phyloP scores from a whole-genome alignment of 768 basidiomycete genomes.

The Suillus alpinus region DNA sequence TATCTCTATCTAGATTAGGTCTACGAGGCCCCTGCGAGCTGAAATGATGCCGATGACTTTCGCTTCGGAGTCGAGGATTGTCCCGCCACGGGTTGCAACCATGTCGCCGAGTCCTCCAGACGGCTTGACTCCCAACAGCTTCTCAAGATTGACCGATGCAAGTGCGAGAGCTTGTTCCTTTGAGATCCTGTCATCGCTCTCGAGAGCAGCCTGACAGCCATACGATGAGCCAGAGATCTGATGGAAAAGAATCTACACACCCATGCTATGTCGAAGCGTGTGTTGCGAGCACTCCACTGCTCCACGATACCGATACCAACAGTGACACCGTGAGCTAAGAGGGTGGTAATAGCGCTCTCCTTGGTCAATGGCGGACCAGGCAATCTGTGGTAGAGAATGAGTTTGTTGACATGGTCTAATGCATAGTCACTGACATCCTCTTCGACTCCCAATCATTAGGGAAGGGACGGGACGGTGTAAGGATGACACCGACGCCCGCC shows the following conservation, averaged over 20 bases:
- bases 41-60: slow-evolving; percentile 57
- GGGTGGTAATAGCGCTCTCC: slow-evolving; percentile 54
- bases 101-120: slow-evolving; percentile 42
- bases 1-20: slow-evolving; percentile 38
- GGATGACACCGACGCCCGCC: slow-evolving; percentile 68
- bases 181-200: slow-evolving; percentile 35
- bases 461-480: slow-evolving; percentile 66
- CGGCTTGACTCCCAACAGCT: slow-evolving; percentile 32
- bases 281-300: slow-evolving; percentile 71
- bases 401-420: neutral
- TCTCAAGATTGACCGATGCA: slow-evolving; percentile 53
- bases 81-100: slow-evolving; percentile 55
- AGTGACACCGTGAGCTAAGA: slow-evolving; percentile 67
- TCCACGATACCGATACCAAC: slow-evolving; percentile 67
- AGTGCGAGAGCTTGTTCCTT: slow-evolving; percentile 50
- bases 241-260: slow-evolving; percentile 38
- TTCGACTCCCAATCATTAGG: slow-evolving; percentile 68
- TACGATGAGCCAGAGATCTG: slow-evolving; percentile 23
- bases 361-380: slow-evolving; percentile 32
- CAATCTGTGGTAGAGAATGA: slow-evolving; percentile 20
- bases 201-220: slow-evolving; percentile 35
- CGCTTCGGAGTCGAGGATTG: slow-evolving; percentile 43
- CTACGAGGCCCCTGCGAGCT: slow-evolving; percentile 43
- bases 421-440: slow-evolving; percentile 23
- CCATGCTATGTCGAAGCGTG: slow-evolving; percentile 82